Percentiles rank a stretch among this genome's conserved stretches.
phyloP scores from a whole-genome alignment of 2,329 filamentous ascomycete genomes.

The Elsinoe batatas region DNA sequence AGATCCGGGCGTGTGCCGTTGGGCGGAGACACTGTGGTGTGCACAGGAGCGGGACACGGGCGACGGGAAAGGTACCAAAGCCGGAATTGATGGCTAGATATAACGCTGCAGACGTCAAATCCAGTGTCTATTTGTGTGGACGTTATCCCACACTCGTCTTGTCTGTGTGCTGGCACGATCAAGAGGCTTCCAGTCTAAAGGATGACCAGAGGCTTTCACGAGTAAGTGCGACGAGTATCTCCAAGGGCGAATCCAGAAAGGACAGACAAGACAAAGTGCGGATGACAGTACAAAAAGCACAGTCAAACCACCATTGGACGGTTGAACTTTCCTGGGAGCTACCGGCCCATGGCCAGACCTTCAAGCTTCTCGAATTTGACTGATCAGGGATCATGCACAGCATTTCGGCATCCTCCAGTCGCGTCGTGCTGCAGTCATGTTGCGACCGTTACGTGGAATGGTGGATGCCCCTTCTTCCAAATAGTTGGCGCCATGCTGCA shows the following conservation, averaged over 20 bases:
- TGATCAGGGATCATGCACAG: conserved; percentile 2
- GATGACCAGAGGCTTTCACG: too few relatives aligned
- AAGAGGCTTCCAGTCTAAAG: too few relatives aligned
- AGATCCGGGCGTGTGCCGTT: not conserved
- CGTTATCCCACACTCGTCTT: not conserved
- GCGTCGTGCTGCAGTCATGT: not conserved
- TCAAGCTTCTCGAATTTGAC: not conserved
- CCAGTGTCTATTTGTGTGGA: not conserved
- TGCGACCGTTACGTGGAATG: not conserved
- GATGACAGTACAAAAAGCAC: conserved; percentile 4
- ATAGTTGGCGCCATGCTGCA: not conserved
- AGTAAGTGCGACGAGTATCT: too few relatives aligned
- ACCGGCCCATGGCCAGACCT: conserved; percentile 1
- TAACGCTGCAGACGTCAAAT: not conserved
- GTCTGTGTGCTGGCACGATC: too few relatives aligned
- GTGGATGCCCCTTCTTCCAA: conserved; percentile 5
- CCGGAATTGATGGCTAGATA: not conserved
- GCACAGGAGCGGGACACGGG: not conserved
- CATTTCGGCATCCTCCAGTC: not conserved
- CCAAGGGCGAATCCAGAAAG: not conserved
- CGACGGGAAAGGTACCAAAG: not conserved
- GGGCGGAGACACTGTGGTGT: conserved; percentile 2
- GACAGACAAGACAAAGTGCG: not conserved
- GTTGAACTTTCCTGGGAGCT: not conserved
- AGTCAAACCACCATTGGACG: not conserved